These are phyloP conservation scores for Podospora didyma DNA, from an alignment of 495 filamentous ascomycete species.

Conservation along the genomic window DNA sequence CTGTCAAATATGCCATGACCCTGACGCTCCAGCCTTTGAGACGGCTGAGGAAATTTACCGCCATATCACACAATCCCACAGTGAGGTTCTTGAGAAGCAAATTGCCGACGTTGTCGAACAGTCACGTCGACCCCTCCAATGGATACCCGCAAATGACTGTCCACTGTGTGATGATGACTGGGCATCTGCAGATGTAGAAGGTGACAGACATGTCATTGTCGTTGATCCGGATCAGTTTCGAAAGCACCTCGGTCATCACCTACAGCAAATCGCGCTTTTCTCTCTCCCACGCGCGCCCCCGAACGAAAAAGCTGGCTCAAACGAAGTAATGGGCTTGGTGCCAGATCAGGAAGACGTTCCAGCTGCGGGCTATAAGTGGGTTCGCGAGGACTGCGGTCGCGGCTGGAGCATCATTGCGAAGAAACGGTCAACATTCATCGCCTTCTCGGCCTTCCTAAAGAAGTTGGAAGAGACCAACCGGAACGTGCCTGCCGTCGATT, in stretches of 20 bases:
- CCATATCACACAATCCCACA: neutral
- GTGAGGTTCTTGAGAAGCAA: neutral
- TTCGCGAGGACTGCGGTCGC: neutral
- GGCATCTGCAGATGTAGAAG: neutral
- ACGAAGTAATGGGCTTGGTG: neutral
- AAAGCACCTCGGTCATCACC: neutral
- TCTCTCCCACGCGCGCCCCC: neutral
- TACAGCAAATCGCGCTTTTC: neutral
- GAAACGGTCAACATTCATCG: neutral
- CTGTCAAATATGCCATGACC: neutral
- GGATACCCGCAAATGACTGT: neutral
- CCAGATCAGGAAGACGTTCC: neutral
- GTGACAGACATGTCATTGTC: neutral
- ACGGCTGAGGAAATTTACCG: neutral
- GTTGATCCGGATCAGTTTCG: neutral
- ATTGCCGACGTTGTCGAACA: neutral
- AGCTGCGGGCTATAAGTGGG: neutral
- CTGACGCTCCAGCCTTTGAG: neutral
- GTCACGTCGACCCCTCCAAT: neutral
- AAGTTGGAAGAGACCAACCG: neutral
- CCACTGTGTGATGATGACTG: neutral
- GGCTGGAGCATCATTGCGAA: neutral
- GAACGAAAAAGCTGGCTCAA: neutral
- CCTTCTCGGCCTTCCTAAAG: neutral
- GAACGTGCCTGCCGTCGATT: neutral